Evolutionary conservation across 2,329 filamentous ascomycete genomes (phyloP).

Genomic region (Alternaria sp.): DNA sequence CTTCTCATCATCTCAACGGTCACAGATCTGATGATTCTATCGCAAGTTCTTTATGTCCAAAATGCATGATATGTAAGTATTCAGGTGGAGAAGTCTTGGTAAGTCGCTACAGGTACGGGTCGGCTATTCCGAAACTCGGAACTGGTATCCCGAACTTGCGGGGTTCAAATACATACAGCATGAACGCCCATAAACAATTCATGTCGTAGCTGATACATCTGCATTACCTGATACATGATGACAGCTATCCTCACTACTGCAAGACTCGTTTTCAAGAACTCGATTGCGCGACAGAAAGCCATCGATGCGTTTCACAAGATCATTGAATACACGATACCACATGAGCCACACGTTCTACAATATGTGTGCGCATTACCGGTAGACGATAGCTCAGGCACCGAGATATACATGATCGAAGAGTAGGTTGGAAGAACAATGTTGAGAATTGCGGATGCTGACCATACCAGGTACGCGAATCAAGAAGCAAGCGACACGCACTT

Average conservation of each 20-base stretch:
- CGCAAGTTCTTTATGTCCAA: rapidly evolving
- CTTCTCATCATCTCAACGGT: not conserved
- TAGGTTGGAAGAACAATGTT: not conserved
- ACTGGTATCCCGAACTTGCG: slow-evolving; percentile 19
- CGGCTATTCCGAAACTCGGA: slow-evolving; percentile 22
- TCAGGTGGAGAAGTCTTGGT: rapidly evolving
- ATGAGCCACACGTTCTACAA: slow-evolving; percentile 35
- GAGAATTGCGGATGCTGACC: not conserved
- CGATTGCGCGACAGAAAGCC: slow-evolving; percentile 20
- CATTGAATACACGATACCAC: slow-evolving; percentile 28
- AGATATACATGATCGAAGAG: slow-evolving; percentile 42
- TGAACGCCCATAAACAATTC: not conserved
- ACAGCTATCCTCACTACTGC: slow-evolving; percentile 31
- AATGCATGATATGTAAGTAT: not conserved
- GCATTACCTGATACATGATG: slow-evolving; percentile 8
- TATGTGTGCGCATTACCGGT: slow-evolving; percentile 34
- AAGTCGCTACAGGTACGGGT: slow-evolving; percentile 5
- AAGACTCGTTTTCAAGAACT: slow-evolving; percentile 27
- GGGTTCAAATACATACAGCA: not conserved
- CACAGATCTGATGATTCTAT: rapidly evolving
- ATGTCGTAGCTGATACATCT: not conserved
- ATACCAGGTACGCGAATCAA: slow-evolving; percentile 26
- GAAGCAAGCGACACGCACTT: slow-evolving; percentile 33
- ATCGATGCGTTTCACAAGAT: slow-evolving; percentile 35
- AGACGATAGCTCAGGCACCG: slow-evolving; percentile 23